These are phyloP conservation scores for Rhinocladiella similis DNA, from an alignment of 2,329 filamentous ascomycete genomes.

Conservation along the genomic window DNA sequence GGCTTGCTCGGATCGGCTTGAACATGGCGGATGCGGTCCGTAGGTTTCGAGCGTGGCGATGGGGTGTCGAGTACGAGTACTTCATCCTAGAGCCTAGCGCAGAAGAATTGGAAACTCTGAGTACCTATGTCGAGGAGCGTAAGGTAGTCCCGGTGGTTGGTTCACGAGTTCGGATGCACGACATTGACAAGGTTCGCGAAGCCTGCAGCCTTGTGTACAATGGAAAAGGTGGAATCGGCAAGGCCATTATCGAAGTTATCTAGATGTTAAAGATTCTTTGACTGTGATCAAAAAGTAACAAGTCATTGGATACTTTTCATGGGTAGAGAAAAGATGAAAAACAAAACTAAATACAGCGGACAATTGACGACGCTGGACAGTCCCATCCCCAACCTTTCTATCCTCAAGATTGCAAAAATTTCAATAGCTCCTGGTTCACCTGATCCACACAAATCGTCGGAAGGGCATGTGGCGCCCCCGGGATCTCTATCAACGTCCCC, in stretches of 20 bases:
- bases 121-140: conserved; percentile 43
- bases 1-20: conserved; percentile 29
- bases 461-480: conserved; percentile 41
- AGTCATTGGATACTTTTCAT: no score
- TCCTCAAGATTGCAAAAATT: conserved; percentile 31
- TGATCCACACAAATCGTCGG: conserved; percentile 38
- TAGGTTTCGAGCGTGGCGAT: conserved; percentile 45
- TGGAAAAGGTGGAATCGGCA: conserved; percentile 48
- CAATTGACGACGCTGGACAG: no score
- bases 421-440: conserved; percentile 40
- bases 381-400: no score
- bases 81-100: conserved; percentile 45
- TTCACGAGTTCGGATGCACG: conserved; percentile 42
- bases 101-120: conserved; percentile 46
- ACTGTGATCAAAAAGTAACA: no score
- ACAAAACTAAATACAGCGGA: no score
- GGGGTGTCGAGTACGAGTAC: conserved; percentile 46
- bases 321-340: no score
- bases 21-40: conserved; percentile 41
- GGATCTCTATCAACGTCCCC: conserved; percentile 42
- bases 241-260: conserved; percentile 41
- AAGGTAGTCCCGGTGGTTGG: conserved; percentile 48
- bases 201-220: conserved; percentile 44
- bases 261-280: no score
- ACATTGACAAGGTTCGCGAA: conserved; percentile 45